Conservation (phyloP, 2,329 filamentous ascomycete species). For the Zasmidium cellare region DNA sequence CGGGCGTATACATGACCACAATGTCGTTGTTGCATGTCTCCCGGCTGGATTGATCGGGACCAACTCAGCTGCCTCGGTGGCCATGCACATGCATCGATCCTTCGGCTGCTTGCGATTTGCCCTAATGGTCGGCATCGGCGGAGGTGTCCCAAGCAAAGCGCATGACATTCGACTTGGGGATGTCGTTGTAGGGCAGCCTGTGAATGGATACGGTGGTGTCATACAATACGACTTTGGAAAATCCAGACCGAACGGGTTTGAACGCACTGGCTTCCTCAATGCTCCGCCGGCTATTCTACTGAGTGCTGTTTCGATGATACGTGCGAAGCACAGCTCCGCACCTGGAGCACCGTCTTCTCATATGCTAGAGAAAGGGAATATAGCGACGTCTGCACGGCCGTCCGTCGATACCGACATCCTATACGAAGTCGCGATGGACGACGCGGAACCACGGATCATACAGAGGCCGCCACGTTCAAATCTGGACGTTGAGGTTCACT, state of each 20-base stretch:
- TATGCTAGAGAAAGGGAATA: neutral
- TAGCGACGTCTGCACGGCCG: neutral
- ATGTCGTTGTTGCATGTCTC: conserved; percentile 26
- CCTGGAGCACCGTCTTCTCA: neutral
- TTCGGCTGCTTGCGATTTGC: conserved; percentile 20
- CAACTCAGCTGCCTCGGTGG: conserved; percentile 13
- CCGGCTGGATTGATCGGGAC: conserved; percentile 17
- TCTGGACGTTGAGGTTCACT: conserved; percentile 12
- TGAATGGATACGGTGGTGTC: neutral
- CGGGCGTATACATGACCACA: conserved; percentile 23
- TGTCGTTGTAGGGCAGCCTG: conserved; percentile 1
- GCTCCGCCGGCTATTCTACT: conserved; percentile 5
- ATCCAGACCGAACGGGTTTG: neutral
- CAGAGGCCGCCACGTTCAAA: neutral
- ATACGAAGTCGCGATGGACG: conserved; percentile 4
- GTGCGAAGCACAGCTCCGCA: neutral
- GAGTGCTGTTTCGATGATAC: neutral
- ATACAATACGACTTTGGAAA: conserved; percentile 23
- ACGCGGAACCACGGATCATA: neutral
- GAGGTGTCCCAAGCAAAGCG: conserved; percentile 19
- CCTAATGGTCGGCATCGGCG: conserved; percentile 28
- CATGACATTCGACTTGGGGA: conserved; percentile 23
- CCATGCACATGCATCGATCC: conserved; percentile 12
- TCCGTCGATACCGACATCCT: conserved; percentile 1
- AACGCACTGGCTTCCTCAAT: neutral